These are phyloP conservation scores for Rutstroemia sp. DNA, from an alignment of 2,329 filamentous ascomycete genomes.

Conservation along the genomic window DNA sequence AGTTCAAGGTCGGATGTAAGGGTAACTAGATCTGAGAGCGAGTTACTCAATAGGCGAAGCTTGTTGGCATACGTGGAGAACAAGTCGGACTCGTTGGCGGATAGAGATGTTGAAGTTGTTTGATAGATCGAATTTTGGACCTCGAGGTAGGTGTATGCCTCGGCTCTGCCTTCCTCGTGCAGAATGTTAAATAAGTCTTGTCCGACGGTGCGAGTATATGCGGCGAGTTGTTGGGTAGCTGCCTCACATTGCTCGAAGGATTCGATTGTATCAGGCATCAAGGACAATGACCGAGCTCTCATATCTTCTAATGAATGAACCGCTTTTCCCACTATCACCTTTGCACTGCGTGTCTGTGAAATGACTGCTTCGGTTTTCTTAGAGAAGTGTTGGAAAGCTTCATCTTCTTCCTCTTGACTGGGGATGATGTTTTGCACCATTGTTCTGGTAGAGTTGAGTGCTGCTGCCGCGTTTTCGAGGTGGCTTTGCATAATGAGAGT, in stretches of 20 bases:
- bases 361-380: conserved; percentile 66
- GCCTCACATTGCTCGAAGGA: conserved; percentile 64
- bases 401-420: conserved; percentile 53
- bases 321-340: conserved; percentile 75
- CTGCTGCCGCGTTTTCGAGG: conserved; percentile 67
- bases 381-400: conserved; percentile 57
- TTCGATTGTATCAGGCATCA: conserved; percentile 59
- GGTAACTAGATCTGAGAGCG: conserved; percentile 63
- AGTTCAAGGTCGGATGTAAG: conserved; percentile 64
- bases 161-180: conserved; percentile 62
- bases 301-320: conserved; percentile 72
- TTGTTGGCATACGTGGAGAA: conserved; percentile 62
- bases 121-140: conserved; percentile 55
- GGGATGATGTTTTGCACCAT: conserved; percentile 63
- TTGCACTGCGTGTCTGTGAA: conserved; percentile 70
- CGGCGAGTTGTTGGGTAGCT: conserved; percentile 56
- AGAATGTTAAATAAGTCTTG: conserved; percentile 56
- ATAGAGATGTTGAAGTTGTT: conserved; percentile 44
- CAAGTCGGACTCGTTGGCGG: conserved; percentile 56
- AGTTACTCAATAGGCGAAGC: conserved; percentile 55
- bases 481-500: conserved; percentile 71
- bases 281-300: conserved; percentile 64
- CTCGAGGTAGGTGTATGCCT: conserved; percentile 60
- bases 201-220: conserved; percentile 61
- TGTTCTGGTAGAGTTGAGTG: conserved; percentile 54